Conservation (phyloP, 768 basidiomycete genomes). For the Podaxis sp. region DNA sequence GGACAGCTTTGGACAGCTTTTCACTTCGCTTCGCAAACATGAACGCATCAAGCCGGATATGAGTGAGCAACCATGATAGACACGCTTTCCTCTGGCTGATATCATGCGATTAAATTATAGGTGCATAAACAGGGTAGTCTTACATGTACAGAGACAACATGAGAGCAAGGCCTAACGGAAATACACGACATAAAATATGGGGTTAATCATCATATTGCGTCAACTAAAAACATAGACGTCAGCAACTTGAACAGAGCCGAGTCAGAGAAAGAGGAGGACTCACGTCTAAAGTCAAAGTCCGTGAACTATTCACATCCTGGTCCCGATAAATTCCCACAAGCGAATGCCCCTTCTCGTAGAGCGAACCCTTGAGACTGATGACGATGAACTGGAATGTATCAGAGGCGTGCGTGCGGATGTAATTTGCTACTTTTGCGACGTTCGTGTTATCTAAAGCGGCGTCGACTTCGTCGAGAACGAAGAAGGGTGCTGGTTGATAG, state of each 20-base stretch:
- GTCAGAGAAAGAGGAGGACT: constrained; percentile 24
- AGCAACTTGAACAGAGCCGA: background rate
- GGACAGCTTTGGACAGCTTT: too few species aligned
- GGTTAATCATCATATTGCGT: constrained; percentile 61
- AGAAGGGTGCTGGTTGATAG: constrained; percentile 96
- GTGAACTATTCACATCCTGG: constrained; percentile 90
- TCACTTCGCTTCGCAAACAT: too few species aligned
- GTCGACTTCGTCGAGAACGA: constrained; percentile 98
- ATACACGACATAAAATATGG: background rate
- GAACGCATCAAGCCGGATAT: too few species aligned
- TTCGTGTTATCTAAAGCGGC: constrained; percentile 99
- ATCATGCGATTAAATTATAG: background rate
- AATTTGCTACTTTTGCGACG: constrained; percentile 92
- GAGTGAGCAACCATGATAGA: too few species aligned
- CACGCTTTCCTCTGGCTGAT: too few species aligned
- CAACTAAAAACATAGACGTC: constrained; percentile 34
- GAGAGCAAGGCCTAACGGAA: background rate
- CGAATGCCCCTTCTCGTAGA: constrained; percentile 89
- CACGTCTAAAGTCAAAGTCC: constrained; percentile 90
- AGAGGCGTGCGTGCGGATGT: constrained; percentile 84
- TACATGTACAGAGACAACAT: constrained; percentile 5
- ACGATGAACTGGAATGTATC: constrained; percentile 93
- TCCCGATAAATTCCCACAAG: constrained; percentile 94
- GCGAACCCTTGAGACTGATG: constrained; percentile 91
- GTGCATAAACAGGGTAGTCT: background rate